These are phyloP conservation scores for Chaetothyriales sp. DNA, from an alignment of 2,329 filamentous ascomycete species.

Conservation along the genomic window DNA sequence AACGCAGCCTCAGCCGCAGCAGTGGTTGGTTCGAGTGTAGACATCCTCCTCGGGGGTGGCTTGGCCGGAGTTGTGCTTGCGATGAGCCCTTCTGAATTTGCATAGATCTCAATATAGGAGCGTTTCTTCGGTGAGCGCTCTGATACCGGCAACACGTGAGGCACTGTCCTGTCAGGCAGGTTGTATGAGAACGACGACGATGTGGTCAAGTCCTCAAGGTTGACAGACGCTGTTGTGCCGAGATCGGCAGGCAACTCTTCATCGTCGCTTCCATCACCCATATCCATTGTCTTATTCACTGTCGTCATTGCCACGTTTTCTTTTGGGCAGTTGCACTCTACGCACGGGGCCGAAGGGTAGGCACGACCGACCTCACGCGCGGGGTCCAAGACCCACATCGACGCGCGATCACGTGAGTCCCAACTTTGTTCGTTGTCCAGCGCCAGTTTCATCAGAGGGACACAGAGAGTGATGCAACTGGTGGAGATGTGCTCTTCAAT, in stretches of 20 bases:
- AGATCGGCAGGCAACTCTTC: neutral
- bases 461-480: neutral
- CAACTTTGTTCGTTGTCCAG: neutral
- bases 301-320: neutral
- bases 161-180: neutral
- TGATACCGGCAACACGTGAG: neutral
- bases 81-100: constrained; percentile 3
- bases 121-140: constrained; percentile 7
- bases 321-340: neutral
- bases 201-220: neutral
- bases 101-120: constrained; percentile 12
- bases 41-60: neutral
- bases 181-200: neutral
- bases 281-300: neutral
- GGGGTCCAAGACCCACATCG: no score
- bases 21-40: neutral
- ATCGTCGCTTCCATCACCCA: neutral
- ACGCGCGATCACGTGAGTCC: neutral
- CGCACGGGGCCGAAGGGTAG: neutral
- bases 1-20: neutral
- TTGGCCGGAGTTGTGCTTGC: constrained; percentile 3
- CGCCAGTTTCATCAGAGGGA: neutral
- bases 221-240: neutral
- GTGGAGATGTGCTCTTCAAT: neutral
- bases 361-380: neutral